These are phyloP conservation scores for Pythium brachiatum DNA, from an alignment of 352 stramenopile species.

Conservation along the genomic window DNA sequence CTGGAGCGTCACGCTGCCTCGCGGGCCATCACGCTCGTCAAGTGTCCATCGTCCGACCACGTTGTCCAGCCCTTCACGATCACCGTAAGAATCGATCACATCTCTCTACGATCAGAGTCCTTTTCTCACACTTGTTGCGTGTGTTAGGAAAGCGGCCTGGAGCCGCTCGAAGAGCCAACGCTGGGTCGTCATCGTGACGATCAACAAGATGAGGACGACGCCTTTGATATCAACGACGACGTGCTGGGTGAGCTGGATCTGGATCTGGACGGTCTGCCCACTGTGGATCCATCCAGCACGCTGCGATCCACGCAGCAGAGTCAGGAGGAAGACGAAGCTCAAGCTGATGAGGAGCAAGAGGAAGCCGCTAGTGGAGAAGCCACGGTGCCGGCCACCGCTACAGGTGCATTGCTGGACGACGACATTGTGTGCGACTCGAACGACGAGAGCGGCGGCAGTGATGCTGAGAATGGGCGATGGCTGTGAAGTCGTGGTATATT, in stretches of 20 bases:
- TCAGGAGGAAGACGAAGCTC: neutral
- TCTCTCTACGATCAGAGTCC: constrained; percentile 25
- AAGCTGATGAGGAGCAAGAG: neutral
- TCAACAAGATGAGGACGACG: constrained; percentile 25
- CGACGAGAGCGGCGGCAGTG: constrained; percentile 16
- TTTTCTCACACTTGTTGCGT: too few species aligned
- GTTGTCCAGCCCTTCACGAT: constrained; percentile 65
- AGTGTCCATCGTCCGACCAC: constrained; percentile 53
- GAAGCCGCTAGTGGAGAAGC: neutral
- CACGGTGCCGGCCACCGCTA: neutral
- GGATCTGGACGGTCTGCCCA: constrained; percentile 31
- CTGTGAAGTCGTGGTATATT: neutral
- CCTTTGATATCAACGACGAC: constrained; percentile 53
- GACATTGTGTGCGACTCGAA: constrained; percentile 30
- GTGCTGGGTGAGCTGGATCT: constrained; percentile 49
- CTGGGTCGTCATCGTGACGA: constrained; percentile 14
- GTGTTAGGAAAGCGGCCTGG: constrained; percentile 32
- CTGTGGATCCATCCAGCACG: constrained; percentile 40
- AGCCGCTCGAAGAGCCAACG: constrained; percentile 29
- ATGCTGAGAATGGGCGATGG: neutral
- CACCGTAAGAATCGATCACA: constrained; percentile 34
- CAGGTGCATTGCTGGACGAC: constrained; percentile 7
- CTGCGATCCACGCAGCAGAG: constrained; percentile 66
- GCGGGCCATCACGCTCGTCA: constrained; percentile 59
- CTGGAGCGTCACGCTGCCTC: constrained; percentile 53